A percentile compares a stretch with the other conserved stretches of the same genome.
phyloP scores from a whole-genome alignment of 345 rosid species.

The Passiflora organensis region DNA sequence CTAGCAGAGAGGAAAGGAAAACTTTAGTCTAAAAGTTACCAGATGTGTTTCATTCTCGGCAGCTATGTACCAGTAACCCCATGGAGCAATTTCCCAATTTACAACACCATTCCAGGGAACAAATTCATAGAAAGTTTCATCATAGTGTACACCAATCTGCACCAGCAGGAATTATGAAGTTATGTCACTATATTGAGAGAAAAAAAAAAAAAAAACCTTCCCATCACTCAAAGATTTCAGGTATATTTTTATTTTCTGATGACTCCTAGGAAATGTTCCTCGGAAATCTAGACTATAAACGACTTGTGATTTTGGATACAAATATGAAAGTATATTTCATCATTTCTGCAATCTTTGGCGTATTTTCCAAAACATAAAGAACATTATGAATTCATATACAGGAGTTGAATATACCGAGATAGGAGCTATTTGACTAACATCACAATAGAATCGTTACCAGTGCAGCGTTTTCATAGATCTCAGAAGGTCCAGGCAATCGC shows the following conservation, averaged over 20 bases:
- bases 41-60: constrained; percentile 69
- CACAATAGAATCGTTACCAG: constrained; percentile 45
- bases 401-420: neutral
- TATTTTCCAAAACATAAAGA: neutral
- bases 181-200: neutral
- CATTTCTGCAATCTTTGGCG: neutral
- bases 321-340: no score
- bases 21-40: constrained; percentile 33
- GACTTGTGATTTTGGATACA: neutral
- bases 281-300: no score
- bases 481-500: constrained; percentile 68
- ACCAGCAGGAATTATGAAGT: constrained; percentile 7
- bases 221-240: no score
- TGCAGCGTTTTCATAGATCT: constrained; percentile 80
- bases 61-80: constrained; percentile 81
- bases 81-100: constrained; percentile 66
- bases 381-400: neutral
- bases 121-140: constrained; percentile 76
- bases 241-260: no score
- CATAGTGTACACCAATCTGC: constrained; percentile 90
- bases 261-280: no score
- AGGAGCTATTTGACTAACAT: neutral
- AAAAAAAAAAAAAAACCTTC: no score
- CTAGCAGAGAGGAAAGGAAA: neutral
- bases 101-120: constrained; percentile 86